Percentiles rank a stretch among this genome's conserved stretches.
These are phyloP conservation scores for Lantana camara DNA, from an alignment of 257 asterid species.

Conservation along the genomic window DNA sequence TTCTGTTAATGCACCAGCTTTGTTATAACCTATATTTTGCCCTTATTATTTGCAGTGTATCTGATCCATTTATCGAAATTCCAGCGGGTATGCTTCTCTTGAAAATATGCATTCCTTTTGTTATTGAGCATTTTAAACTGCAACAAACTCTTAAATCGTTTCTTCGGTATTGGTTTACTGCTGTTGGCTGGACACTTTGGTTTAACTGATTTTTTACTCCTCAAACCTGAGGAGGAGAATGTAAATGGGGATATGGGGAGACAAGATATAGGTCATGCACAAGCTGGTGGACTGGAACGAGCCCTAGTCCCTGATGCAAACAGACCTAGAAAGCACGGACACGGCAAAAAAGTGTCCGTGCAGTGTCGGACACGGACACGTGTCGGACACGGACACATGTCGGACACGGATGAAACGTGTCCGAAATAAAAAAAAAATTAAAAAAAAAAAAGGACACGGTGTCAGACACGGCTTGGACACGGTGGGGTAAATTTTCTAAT, in stretches of 20 bases:
- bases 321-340: too few species aligned
- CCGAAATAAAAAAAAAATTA: too few species aligned
- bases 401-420: too few species aligned
- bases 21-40: conserved; percentile 7
- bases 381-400: too few species aligned
- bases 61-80: conserved; percentile 97
- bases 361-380: too few species aligned
- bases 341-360: too few species aligned
- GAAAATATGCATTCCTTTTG: conserved; percentile 98
- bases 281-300: conserved; percentile 59
- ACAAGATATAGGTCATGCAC: conserved; percentile 67
- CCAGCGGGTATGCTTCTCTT: conserved; percentile 98
- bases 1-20: conserved; percentile 13
- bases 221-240: conserved; percentile 86
- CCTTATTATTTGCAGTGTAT: conserved; percentile 59
- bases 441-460: too few species aligned
- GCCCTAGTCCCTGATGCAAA: conserved; percentile 57
- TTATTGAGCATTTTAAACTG: conserved; percentile 91
- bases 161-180: conserved; percentile 95
- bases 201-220: conserved; percentile 82
- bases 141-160: conserved; percentile 87
- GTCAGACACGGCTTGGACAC: too few species aligned
- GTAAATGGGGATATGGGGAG: conserved; percentile 74
- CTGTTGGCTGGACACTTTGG: conserved; percentile 97
- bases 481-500: too few species aligned